Evolutionary conservation across 371 early-diverging fungal genomes (phyloP), one percentile per base, ranked within the genome.

Genomic region (Haplosporangium sp.): DNA sequence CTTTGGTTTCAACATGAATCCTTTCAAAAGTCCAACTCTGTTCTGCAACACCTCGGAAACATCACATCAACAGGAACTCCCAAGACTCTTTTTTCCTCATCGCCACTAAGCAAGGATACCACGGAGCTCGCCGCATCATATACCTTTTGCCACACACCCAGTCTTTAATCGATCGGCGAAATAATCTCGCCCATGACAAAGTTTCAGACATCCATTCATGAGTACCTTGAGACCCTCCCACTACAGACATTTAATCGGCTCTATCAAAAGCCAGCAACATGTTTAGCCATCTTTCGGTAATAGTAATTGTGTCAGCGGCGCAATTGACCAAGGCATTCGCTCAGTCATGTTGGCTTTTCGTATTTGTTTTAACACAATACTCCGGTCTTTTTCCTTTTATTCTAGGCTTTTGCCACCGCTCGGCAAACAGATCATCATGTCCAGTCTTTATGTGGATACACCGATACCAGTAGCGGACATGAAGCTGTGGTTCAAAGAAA

Each of bases 361-460:
- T 40, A 48, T 59, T 40, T 50, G 36, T 55, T 48, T 11, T 20
- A 48, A 38, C 21, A 48, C 29, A 21, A 8, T 52, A 12, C 23
- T 20, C 29, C 29, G 29, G 29, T 12, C 42, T 41, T n/a, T 51
- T 52, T 48, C 40, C 16, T 37, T 13, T 38, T 40, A 47, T 47
- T 64, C 29, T 74, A 93, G 94, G 66, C 85, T 98, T 18, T 84
- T 97, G 23, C 94, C 96, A 21, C 89, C 93, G 38, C 82, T 96
- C 5, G 94, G 95, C 29, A 93, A 95, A 68, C 98, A 97, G 69
- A 86, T 96, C 58, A 87, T 96, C 55, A 95, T 96, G 94, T 91
- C 96, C 5, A 86, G 95, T 64, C 82, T 98, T 13, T 96, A 95
- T 71, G 83, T 92, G 2, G 87, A 89, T 53, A 52, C 81, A 1